phyloP scores from a whole-genome alignment of 2,329 filamentous ascomycete genomes.

The Pseudocercospora pini-densiflorae region DNA sequence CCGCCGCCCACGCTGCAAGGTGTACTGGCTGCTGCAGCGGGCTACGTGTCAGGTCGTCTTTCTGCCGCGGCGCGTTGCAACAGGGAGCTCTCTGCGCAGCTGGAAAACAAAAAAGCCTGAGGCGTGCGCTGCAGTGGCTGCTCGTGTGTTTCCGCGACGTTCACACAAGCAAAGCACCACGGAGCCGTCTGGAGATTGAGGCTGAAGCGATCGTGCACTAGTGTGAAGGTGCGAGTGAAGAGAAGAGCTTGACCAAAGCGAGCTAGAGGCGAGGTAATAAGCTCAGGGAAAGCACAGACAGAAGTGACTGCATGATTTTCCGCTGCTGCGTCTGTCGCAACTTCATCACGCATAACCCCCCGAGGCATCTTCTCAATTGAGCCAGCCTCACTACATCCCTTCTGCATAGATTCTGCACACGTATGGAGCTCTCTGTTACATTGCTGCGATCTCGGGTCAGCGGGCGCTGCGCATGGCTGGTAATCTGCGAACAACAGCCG shows the following conservation, averaged over 20 bases:
- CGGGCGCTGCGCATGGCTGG: not conserved
- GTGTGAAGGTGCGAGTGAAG: constrained; percentile 15
- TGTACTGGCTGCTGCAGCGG: constrained; percentile 9
- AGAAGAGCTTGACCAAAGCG: constrained; percentile 19
- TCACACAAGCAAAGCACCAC: constrained; percentile 13
- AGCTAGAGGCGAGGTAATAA: constrained; percentile 15
- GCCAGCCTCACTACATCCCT: not conserved
- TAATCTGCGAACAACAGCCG: constrained; percentile 8
- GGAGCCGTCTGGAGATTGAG: constrained; percentile 13
- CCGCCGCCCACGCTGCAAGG: constrained; percentile 12
- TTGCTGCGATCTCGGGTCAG: not conserved
- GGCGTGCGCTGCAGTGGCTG: constrained; percentile 1
- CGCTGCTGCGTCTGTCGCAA: not conserved
- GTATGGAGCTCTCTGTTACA: not conserved
- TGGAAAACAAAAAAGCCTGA: not conserved
- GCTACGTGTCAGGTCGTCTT: not conserved
- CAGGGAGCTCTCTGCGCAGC: not conserved
- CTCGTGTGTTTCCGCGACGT: constrained; percentile 8
- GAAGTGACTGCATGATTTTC: not conserved
- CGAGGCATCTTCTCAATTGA: not conserved
- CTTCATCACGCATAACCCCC: not conserved
- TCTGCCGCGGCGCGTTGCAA: constrained; percentile 7
- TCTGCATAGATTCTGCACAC: not conserved
- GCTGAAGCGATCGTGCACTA: constrained; percentile 24
- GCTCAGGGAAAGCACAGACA: not conserved